phyloP scores from a whole-genome alignment of 164 flowering plant species.

The Vitis amurensis region DNA sequence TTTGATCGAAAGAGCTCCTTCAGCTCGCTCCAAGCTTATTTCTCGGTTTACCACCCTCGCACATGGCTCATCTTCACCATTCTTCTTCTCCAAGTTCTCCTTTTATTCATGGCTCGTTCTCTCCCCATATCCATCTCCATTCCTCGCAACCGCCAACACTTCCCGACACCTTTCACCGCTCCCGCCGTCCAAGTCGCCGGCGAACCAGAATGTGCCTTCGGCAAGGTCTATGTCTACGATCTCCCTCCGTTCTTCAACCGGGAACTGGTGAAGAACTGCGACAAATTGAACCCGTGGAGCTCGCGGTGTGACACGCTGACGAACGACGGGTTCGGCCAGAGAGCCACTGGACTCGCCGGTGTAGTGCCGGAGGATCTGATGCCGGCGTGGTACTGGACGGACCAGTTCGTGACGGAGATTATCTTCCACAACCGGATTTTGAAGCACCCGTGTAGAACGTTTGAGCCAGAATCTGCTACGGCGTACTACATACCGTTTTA shows the following conservation, averaged over 20 bases:
- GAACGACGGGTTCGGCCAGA: slow-evolving; percentile 71
- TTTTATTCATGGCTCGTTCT: slow-evolving; percentile 26
- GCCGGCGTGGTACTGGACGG: slow-evolving; percentile 72
- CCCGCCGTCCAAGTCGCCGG: not conserved
- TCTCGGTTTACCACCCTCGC: slow-evolving; percentile 26
- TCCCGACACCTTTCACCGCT: slow-evolving; percentile 8
- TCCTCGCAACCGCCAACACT: slow-evolving; percentile 10
- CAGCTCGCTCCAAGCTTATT: slow-evolving; percentile 13
- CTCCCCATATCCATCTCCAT: slow-evolving; percentile 23
- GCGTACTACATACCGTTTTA: slow-evolving; percentile 91
- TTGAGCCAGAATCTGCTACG: slow-evolving; percentile 57
- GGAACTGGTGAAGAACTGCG: slow-evolving; percentile 52
- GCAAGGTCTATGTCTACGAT: slow-evolving; percentile 74
- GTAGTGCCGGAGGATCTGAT: slow-evolving; percentile 47
- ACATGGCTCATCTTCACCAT: slow-evolving; percentile 38
- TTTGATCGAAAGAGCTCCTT: slow-evolving; percentile 17
- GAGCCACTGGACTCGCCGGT: slow-evolving; percentile 34
- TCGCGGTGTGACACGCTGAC: slow-evolving; percentile 66
- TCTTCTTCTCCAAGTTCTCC: slow-evolving; percentile 40
- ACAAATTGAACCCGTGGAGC: slow-evolving; percentile 61
- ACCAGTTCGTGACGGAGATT: slow-evolving; percentile 76
- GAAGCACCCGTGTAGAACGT: slow-evolving; percentile 67
- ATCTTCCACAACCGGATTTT: slow-evolving; percentile 74
- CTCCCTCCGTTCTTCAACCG: slow-evolving; percentile 61
- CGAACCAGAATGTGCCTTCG: slow-evolving; percentile 26